These are phyloP conservation scores for Penicillium crystallinum DNA, from an alignment of 495 filamentous ascomycete species.

Conservation along the genomic window DNA sequence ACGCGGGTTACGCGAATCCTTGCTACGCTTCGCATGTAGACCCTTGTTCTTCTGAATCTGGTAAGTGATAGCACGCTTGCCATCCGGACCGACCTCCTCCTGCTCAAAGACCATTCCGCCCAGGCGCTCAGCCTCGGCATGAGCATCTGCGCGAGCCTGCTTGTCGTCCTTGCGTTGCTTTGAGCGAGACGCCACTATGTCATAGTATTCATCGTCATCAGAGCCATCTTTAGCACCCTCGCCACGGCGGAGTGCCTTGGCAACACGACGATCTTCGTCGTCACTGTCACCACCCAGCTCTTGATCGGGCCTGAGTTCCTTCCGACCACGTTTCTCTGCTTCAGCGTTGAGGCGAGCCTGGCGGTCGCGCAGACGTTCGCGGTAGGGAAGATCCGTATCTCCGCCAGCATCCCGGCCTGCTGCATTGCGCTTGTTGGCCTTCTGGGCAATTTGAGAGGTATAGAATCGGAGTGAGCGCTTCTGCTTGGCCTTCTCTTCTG, in stretches of 20 bases:
- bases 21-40: conserved; percentile 78
- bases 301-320: conserved; percentile 53
- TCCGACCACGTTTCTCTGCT: conserved; percentile 76
- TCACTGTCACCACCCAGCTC: conserved; percentile 63
- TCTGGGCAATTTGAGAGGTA: conserved; percentile 91
- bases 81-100: conserved; percentile 63
- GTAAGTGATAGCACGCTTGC: conserved; percentile 85
- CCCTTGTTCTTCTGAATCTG: conserved; percentile 97
- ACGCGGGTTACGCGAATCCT: conserved; percentile 88
- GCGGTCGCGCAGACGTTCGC: conserved; percentile 80
- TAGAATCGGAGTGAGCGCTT: conserved; percentile 93
- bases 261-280: conserved; percentile 43
- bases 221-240: conserved; percentile 27
- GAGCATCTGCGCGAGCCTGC: conserved; percentile 53
- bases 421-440: conserved; percentile 76
- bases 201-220: conserved; percentile 80
- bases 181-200: conserved; percentile 67
- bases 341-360: conserved; percentile 79
- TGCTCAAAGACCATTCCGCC: conserved; percentile 51
- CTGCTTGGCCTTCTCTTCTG: conserved; percentile 74
- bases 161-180: conserved; percentile 71
- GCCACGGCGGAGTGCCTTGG: conserved; percentile 40
- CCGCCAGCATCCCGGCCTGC: conserved; percentile 82
- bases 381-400: conserved; percentile 85
- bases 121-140: conserved; percentile 49